phyloP scores from a whole-genome alignment of 2,329 filamentous ascomycete genomes.

The Aspergillus sp. region DNA sequence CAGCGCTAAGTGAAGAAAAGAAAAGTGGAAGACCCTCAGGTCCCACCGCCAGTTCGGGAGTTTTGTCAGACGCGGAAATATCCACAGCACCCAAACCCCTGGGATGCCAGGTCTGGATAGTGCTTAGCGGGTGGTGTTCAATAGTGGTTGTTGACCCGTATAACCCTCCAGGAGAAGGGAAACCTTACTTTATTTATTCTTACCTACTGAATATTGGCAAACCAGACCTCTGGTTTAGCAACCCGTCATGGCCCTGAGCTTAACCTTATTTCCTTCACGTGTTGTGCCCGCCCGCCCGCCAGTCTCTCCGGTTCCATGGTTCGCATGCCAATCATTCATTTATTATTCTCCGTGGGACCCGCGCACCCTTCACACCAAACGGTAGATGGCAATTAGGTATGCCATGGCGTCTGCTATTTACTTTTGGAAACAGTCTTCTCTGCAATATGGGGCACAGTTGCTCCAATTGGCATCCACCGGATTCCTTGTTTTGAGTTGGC shows the following conservation, averaged over 20 bases:
- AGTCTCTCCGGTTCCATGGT: constrained; percentile 20
- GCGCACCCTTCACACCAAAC: not conserved
- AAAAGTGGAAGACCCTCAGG: not conserved
- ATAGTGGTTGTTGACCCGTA: too few species aligned
- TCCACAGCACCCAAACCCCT: not conserved
- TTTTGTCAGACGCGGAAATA: not conserved
- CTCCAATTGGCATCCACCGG: too few species aligned
- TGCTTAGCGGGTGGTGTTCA: not conserved
- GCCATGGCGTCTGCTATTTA: too few species aligned
- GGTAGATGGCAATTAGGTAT: too few species aligned
- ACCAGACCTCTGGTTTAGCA: not conserved
- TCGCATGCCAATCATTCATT: constrained; percentile 13
- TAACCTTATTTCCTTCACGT: constrained; percentile 28
- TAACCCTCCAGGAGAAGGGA: too few species aligned
- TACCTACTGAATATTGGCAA: not conserved
- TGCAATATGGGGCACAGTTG: too few species aligned
- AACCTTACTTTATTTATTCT: not conserved
- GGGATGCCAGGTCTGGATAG: not conserved
- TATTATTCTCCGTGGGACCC: not conserved
- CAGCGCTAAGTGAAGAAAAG: not conserved
- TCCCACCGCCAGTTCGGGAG: not conserved
- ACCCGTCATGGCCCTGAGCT: constrained; percentile 17
- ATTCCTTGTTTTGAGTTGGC: too few species aligned
- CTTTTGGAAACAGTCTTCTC: too few species aligned
- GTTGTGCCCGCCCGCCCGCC: constrained; percentile 1